These are phyloP conservation scores for Periconia macrospinosa DNA, from an alignment of 2,329 filamentous ascomycete genomes.

Conservation along the genomic window DNA sequence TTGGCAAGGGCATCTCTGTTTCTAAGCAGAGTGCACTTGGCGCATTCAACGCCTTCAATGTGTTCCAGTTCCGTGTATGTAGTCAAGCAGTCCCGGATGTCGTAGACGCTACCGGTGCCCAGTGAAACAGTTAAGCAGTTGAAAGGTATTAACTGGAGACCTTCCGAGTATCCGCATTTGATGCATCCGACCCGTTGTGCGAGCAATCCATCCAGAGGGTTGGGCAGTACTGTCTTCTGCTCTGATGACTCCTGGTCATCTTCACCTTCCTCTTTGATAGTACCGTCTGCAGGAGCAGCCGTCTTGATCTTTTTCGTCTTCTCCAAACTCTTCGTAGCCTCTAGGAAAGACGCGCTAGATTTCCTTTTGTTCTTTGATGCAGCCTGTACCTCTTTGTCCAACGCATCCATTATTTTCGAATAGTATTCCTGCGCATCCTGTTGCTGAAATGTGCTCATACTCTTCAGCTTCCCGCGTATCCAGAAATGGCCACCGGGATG, in stretches of 20 bases:
- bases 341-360: conserved; percentile 37
- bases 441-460: conserved; percentile 92
- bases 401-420: conserved; percentile 81
- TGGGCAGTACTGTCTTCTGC: conserved; percentile 51
- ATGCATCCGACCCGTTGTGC: conserved; percentile 90
- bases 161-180: conserved; percentile 82
- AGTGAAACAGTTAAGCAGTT: conserved; percentile 89
- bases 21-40: conserved; percentile 79
- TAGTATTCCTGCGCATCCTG: conserved; percentile 99
- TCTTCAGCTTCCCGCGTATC: conserved; percentile 81
- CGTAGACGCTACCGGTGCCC: conserved; percentile 64
- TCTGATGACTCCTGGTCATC: background rate
- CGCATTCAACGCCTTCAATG: conserved; percentile 88
- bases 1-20: conserved; percentile 47
- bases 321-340: conserved; percentile 25
- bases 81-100: conserved; percentile 77
- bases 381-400: conserved; percentile 73
- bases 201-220: conserved; percentile 83
- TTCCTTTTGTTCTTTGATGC: conserved; percentile 47
- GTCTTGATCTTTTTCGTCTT: conserved; percentile 8
- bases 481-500: conserved; percentile 79
- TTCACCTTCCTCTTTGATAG: conserved; percentile 3
- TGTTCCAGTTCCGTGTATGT: conserved; percentile 82
- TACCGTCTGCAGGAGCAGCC: background rate
- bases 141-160: conserved; percentile 87